Conservation (phyloP, 352 stramenopile species). For the Phytophthora fragariae region DNA sequence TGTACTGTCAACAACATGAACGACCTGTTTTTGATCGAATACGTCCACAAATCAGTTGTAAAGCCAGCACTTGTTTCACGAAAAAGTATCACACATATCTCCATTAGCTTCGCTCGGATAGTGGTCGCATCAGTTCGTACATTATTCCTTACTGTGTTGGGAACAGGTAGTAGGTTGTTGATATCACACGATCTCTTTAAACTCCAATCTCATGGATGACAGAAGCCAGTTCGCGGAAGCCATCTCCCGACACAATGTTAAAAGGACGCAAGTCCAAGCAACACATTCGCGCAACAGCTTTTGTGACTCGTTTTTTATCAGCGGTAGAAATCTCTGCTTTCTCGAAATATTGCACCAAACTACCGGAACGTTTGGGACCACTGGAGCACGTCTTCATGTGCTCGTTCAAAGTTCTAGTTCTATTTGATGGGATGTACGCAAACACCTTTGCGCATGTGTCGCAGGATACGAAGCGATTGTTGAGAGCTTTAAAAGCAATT, state of each 20-base stretch:
- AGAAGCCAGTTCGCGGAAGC: neutral
- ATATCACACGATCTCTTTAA: neutral
- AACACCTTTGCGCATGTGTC: too few relatives aligned
- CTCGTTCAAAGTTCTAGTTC: too few relatives aligned
- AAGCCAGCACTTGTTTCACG: conserved; percentile 2
- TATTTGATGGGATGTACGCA: neutral
- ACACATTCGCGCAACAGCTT: neutral
- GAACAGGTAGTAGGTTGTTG: neutral
- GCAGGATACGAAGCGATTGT: too few relatives aligned
- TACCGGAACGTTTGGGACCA: neutral
- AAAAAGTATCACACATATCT: conserved; percentile 1
- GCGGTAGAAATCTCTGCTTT: too few relatives aligned
- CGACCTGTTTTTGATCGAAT: neutral
- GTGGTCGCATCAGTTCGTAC: neutral
- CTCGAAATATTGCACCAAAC: too few relatives aligned
- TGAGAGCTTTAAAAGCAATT: too few relatives aligned
- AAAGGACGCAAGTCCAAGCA: conserved; percentile 3
- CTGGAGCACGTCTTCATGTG: too few relatives aligned
- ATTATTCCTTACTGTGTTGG: conserved; percentile 4
- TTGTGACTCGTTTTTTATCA: too few relatives aligned
- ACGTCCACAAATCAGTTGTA: conserved; percentile 5
- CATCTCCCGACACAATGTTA: neutral
- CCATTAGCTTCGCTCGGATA: neutral
- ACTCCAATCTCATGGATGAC: neutral
- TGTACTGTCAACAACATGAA: conserved; percentile 12